Conservation (phyloP, 495 filamentous ascomycete species). For the Symbiotaphrina buchneri region DNA sequence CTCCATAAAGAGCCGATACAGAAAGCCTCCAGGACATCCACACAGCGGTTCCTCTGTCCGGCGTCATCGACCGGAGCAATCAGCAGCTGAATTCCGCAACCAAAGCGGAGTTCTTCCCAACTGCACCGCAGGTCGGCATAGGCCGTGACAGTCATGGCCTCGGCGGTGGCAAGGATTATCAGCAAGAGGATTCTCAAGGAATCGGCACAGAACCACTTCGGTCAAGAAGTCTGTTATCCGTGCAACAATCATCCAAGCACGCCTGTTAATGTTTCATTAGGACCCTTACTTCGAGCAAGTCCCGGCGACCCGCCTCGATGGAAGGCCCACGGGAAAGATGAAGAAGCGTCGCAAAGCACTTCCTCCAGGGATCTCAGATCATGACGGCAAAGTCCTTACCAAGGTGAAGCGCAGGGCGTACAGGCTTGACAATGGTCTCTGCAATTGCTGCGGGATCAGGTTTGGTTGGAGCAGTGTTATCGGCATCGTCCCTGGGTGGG, state of each 20-base stretch:
- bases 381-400: conserved; percentile 60
- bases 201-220: conserved; percentile 40
- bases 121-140: too few species aligned
- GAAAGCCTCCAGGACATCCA: too few species aligned
- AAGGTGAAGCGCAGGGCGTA: conserved; percentile 66
- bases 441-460: conserved; percentile 48
- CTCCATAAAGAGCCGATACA: too few species aligned
- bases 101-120: too few species aligned
- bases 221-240: conserved; percentile 30
- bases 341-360: conserved; percentile 46
- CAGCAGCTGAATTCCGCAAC: too few species aligned
- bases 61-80: too few species aligned
- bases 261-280: conserved; percentile 8
- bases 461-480: conserved; percentile 74
- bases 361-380: conserved; percentile 47
- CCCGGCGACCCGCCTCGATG: conserved; percentile 40
- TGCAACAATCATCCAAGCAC: background rate
- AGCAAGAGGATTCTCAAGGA: conserved; percentile 45
- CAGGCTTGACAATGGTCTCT: conserved; percentile 54
- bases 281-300: conserved; percentile 60
- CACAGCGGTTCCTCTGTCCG: too few species aligned
- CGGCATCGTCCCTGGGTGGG: conserved; percentile 57
- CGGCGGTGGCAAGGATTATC: conserved; percentile 27
- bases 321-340: conserved; percentile 24
- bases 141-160: conserved; percentile 28